Base-by-base conservation (phyloP, 2,329 filamentous ascomycete genomes). In the Amylocarpus encephaloides region DNA sequence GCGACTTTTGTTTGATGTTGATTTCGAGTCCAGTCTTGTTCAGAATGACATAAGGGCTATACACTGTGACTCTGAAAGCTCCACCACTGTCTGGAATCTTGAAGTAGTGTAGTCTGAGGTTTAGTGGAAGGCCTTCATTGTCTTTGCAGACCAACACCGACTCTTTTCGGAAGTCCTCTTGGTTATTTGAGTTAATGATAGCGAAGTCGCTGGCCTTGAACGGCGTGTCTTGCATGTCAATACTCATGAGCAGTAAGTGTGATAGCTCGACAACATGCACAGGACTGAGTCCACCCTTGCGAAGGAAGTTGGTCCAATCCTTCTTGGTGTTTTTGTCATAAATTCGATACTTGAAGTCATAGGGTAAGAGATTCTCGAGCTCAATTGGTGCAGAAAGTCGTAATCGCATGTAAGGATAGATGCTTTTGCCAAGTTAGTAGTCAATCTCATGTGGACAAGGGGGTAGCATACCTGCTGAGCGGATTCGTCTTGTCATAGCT, bases 291-390 rank as follows among this genome's bases (percentile, higher is more conserved):
- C 94, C 94, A 22, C 94, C 93, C 68, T 96, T 97, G 50, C 93
- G 83, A 42, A 98, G 73, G 71, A 98, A 98, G 67, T 98, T 98
- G 4, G 89, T 94, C 93, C 93, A 98, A 66, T 98, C 93, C 66
- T 94, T 95, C 74, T 92, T 94, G 0, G 91, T 96, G 67, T 95
- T 94, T 72, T 94, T 96, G 73, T 98, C 93, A 64, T 97, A 98
- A 49, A 98, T 97, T 49, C 92, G 83, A 68, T 98, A 98, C 69
- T 98, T 97, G 80, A 98, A 98, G 69, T 98, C 93, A 65, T 93
- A 97, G 0, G 93, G 93, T 34, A 98, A 72, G 39, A 98, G 73
- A 59, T 98, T 98, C 67, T 98, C 92, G 4, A 98, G 78, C 44
- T 95, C 92, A 12, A 98, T 82, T 0, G 94, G 93, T 0, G 93